Percentiles rank a stretch among this genome's conserved stretches.
These are phyloP conservation scores for Pythium apleroticum DNA, from an alignment of 352 stramenopile genomes.

Conservation along the genomic window DNA sequence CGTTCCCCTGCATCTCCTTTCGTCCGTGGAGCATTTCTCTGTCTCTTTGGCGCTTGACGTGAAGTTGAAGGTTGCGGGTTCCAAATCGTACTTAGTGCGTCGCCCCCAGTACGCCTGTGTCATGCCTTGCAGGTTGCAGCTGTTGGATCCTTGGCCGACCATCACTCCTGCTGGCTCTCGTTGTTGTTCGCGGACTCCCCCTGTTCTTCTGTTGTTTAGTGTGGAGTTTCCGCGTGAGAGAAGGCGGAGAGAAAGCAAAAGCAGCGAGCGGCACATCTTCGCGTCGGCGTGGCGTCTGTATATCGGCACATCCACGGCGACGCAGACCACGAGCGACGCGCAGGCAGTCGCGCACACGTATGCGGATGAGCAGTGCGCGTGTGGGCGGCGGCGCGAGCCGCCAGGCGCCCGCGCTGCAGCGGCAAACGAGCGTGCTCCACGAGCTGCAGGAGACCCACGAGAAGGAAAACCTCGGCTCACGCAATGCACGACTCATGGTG, in stretches of 20 bases:
- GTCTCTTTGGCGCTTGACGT: neutral
- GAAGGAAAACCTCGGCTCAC: constrained; percentile 65
- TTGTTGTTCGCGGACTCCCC: constrained; percentile 8
- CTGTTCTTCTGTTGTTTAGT: constrained; percentile 1
- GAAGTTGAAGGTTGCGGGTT: constrained; percentile 13
- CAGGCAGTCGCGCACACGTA: constrained; percentile 1
- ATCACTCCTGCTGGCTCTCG: constrained; percentile 24
- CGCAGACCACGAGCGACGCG: neutral
- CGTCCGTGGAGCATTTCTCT: neutral
- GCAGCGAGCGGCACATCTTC: no score
- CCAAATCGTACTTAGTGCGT: constrained; percentile 21
- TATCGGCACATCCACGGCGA: neutral
- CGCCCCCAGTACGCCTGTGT: neutral
- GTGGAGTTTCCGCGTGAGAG: constrained; percentile 4
- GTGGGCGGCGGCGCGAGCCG: constrained; percentile 2
- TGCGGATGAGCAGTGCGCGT: constrained; percentile 34
- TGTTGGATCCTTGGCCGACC: constrained; percentile 27
- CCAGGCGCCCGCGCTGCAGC: constrained; percentile 34
- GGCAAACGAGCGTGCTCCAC: constrained; percentile 76
- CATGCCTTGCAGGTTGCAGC: constrained; percentile 10
- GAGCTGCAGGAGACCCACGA: constrained; percentile 79
- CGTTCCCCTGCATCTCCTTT: neutral
- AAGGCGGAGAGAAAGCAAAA: neutral
- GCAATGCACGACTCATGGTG: constrained; percentile 79
- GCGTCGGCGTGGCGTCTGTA: neutral